Percentiles rank a stretch among this genome's conserved stretches.
Conservation (phyloP, 2,329 filamentous ascomycete genomes). For the Cryphonectria nitschkei region DNA sequence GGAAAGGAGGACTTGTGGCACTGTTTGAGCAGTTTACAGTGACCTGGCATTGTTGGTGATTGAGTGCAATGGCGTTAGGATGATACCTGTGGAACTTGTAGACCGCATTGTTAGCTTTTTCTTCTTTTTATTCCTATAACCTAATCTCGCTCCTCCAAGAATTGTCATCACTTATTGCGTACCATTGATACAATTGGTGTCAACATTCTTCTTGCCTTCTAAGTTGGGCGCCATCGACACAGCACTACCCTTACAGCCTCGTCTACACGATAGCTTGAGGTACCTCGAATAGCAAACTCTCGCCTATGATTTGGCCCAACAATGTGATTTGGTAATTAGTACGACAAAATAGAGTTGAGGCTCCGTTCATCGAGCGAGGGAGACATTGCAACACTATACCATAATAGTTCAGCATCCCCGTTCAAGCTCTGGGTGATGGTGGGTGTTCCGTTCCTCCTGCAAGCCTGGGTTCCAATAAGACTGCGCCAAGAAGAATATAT, state of each 20-base stretch:
- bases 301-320: too few species aligned
- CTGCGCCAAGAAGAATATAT: background rate
- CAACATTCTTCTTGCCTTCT: background rate
- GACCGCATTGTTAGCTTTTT: background rate
- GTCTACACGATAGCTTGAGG: background rate
- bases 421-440: background rate
- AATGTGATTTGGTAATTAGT: background rate
- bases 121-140: background rate
- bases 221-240: background rate
- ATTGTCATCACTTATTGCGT: background rate
- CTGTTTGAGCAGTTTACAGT: background rate
- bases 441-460: background rate
- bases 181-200: background rate
- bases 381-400: too few species aligned
- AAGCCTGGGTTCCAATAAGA: background rate
- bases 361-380: too few species aligned
- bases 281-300: background rate
- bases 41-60: background rate
- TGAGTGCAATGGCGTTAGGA: background rate
- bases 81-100: conserved; percentile 1
- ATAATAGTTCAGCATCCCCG: background rate
- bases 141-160: background rate
- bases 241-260: background rate
- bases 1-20: background rate
- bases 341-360: background rate